A percentile compares a stretch with the other conserved stretches of the same genome.
phyloP scores from a whole-genome alignment of 2,329 filamentous ascomycete species.

The Nigrospora oryzae region DNA sequence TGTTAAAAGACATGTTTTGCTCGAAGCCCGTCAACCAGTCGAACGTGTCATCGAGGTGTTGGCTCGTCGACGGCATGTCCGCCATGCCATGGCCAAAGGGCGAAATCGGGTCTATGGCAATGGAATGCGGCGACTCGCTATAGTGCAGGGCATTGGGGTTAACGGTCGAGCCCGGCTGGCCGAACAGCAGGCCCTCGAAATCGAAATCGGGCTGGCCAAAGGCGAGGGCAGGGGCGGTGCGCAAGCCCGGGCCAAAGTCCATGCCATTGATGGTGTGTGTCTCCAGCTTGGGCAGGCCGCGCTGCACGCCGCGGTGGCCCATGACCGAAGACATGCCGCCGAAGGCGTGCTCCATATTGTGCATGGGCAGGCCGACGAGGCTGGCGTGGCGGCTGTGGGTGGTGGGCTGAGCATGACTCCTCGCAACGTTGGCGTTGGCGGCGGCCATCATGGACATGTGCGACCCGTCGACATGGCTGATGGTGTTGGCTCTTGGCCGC shows the following conservation, averaged over 20 bases:
- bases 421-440: slow-evolving; percentile 44
- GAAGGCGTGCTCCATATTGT: slow-evolving; percentile 54
- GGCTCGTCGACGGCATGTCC: slow-evolving; percentile 44
- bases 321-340: slow-evolving; percentile 63
- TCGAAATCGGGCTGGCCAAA: slow-evolving; percentile 62
- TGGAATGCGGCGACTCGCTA: slow-evolving; percentile 64
- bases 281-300: slow-evolving; percentile 74
- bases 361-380: slow-evolving; percentile 57
- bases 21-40: slow-evolving; percentile 80
- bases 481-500: slow-evolving; percentile 89
- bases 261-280: slow-evolving; percentile 60
- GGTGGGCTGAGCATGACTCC: slow-evolving; percentile 35
- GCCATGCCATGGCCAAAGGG: slow-evolving; percentile 49
- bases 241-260: slow-evolving; percentile 59
- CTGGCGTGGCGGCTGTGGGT: slow-evolving; percentile 67
- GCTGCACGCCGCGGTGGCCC: slow-evolving; percentile 56
- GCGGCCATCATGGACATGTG: slow-evolving; percentile 65
- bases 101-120: slow-evolving; percentile 53
- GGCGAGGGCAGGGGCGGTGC: slow-evolving; percentile 65
- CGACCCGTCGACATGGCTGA: slow-evolving; percentile 79
- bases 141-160: slow-evolving; percentile 75
- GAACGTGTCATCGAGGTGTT: slow-evolving; percentile 67
- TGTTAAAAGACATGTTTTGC: slow-evolving; percentile 14
- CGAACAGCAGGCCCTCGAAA: slow-evolving; percentile 63
- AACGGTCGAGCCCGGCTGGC: slow-evolving; percentile 54